Percentiles rank a stretch among this genome's conserved stretches.
These are phyloP conservation scores for Rhodotorula babjevae DNA, from an alignment of 768 basidiomycete genomes.

Conservation along the genomic window DNA sequence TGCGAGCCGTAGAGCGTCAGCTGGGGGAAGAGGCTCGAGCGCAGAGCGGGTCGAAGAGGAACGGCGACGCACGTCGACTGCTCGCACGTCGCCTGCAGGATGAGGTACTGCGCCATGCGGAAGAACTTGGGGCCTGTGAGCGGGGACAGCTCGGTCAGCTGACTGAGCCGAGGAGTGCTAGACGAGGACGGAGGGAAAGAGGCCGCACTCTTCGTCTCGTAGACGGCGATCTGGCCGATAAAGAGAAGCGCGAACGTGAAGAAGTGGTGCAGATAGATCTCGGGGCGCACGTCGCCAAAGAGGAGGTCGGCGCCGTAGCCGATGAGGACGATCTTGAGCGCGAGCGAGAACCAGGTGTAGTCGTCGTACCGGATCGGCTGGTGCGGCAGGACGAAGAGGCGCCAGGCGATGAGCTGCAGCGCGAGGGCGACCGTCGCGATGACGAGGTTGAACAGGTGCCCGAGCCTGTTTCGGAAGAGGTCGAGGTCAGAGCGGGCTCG, in stretches of 20 bases:
- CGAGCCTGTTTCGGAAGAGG: background rate
- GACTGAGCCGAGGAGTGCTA: background rate
- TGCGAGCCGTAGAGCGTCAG: background rate
- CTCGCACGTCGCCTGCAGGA: constrained; percentile 24
- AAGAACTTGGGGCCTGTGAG: constrained; percentile 19
- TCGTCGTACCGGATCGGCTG: constrained; percentile 13
- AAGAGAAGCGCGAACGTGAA: constrained; percentile 16
- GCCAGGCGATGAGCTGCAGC: constrained; percentile 7
- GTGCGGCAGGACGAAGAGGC: background rate
- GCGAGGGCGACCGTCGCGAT: background rate
- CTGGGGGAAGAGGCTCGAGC: background rate
- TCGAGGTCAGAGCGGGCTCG: too few species aligned
- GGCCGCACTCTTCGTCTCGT: constrained; percentile 1
- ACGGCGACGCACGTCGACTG: constrained; percentile 10
- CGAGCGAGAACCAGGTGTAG: background rate
- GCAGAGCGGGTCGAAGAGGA: background rate
- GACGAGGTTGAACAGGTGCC: background rate
- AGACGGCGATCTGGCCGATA: constrained; percentile 21
- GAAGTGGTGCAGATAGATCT: constrained; percentile 22
- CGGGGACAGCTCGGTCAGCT: background rate
- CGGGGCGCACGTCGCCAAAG: constrained; percentile 1
- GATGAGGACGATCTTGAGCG: constrained; percentile 23
- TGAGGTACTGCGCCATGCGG: constrained; percentile 9
- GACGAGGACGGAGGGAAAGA: too few species aligned
- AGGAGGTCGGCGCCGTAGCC: constrained; percentile 21